Conservation (phyloP, 345 rosid genomes). For the Cardiospermum halicacabum region DNA sequence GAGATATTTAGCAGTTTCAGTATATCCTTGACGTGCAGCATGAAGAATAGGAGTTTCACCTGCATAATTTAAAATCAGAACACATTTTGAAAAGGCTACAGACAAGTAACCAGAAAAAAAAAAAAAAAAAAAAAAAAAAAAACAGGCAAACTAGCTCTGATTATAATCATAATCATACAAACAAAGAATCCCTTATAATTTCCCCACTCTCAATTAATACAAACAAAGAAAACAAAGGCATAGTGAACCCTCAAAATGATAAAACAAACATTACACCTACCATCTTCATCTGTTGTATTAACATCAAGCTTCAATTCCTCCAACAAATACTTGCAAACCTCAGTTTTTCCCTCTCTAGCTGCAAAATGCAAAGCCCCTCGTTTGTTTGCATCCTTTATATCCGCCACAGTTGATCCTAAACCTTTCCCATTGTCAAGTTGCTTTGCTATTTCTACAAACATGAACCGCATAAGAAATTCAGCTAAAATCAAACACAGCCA, state of each 20-base stretch:
- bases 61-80: conserved; percentile 25
- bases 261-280: conserved; percentile 27
- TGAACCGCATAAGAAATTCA: conserved; percentile 5
- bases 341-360: conserved; percentile 82
- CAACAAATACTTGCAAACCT: conserved; percentile 71
- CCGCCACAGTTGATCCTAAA: conserved; percentile 53
- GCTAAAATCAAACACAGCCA: neutral
- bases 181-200: neutral
- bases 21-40: conserved; percentile 91
- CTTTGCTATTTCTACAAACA: conserved; percentile 46
- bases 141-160: neutral
- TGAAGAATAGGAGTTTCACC: conserved; percentile 94
- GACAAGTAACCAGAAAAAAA: neutral
- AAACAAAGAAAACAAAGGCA: neutral
- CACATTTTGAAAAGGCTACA: neutral
- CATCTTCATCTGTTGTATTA: conserved; percentile 74
- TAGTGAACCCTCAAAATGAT: neutral
- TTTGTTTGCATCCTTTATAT: conserved; percentile 84
- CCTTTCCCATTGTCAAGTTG: conserved; percentile 86
- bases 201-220: neutral
- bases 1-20: conserved; percentile 66
- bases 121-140: too few relatives aligned
- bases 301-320: conserved; percentile 75
- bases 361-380: conserved; percentile 95
- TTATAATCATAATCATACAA: neutral